Percentiles rank a stretch among this genome's conserved stretches.
Conservation (phyloP, 2,329 filamentous ascomycete genomes). For the Clonostachys byssicola region DNA sequence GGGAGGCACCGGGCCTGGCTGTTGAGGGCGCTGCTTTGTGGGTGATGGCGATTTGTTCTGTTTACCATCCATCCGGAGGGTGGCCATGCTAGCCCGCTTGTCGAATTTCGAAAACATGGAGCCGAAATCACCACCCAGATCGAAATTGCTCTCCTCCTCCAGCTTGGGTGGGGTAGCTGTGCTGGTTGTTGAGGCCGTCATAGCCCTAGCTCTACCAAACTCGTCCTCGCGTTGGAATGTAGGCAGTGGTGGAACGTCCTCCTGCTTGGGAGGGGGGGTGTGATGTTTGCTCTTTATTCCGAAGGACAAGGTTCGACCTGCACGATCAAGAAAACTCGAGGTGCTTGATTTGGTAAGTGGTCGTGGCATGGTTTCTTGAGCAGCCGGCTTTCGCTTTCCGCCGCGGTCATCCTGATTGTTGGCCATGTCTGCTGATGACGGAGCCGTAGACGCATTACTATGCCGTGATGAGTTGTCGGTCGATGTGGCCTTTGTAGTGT, state of each 20-base stretch:
- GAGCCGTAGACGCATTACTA: slow-evolving; percentile 58
- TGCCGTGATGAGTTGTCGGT: slow-evolving; percentile 58
- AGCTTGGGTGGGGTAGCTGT: slow-evolving; percentile 48
- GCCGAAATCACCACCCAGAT: slow-evolving; percentile 54
- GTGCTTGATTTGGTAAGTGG: slow-evolving; percentile 42
- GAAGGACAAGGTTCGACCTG: slow-evolving; percentile 57
- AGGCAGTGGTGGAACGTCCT: slow-evolving; percentile 29
- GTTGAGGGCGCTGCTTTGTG: slow-evolving; percentile 40
- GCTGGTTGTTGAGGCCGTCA: slow-evolving; percentile 48
- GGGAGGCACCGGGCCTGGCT: slow-evolving; percentile 36
- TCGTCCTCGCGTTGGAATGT: slow-evolving; percentile 21
- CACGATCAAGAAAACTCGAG: slow-evolving; percentile 48
- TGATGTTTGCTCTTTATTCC: slow-evolving; percentile 48
- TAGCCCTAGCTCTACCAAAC: slow-evolving; percentile 37
- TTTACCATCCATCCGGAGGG: slow-evolving; percentile 32
- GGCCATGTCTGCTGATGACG: slow-evolving; percentile 45
- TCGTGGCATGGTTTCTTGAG: slow-evolving; percentile 15
- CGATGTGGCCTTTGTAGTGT: slow-evolving; percentile 55
- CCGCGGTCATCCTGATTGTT: slow-evolving; percentile 13
- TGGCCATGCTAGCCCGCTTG: slow-evolving; percentile 47
- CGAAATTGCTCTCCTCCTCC: slow-evolving; percentile 37
- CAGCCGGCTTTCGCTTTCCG: slow-evolving; percentile 12
- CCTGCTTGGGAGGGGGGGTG: slow-evolving; percentile 20
- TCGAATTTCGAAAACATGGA: slow-evolving; percentile 53
- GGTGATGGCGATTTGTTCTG: slow-evolving; percentile 18